phyloP scores from a whole-genome alignment of 2,329 filamentous ascomycete genomes.

The Cercospora zeina region DNA sequence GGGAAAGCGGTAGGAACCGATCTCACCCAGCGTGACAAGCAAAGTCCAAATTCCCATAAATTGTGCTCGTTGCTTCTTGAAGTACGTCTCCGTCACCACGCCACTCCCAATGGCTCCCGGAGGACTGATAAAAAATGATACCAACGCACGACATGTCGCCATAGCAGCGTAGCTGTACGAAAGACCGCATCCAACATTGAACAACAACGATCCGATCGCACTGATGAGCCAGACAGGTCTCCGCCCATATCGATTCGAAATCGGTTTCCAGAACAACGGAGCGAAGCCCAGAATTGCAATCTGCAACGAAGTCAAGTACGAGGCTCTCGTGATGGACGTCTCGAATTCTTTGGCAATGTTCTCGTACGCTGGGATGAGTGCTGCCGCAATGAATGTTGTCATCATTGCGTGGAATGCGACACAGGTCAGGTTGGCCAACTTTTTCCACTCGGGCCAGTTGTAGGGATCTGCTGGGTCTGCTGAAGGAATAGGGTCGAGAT shows the following conservation, averaged over 20 bases:
- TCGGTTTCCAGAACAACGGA: constrained; percentile 59
- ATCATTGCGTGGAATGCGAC: constrained; percentile 56
- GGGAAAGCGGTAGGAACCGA: neutral
- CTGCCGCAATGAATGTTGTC: constrained; percentile 56
- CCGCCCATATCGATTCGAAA: constrained; percentile 57
- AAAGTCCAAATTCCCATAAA: constrained; percentile 62
- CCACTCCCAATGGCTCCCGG: constrained; percentile 57
- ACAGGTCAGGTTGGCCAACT: constrained; percentile 52
- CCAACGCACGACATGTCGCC: constrained; percentile 55
- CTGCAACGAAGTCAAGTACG: constrained; percentile 58
- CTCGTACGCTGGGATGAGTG: constrained; percentile 58
- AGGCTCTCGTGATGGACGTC: constrained; percentile 51
- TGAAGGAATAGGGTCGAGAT: constrained; percentile 56
- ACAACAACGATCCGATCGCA: constrained; percentile 49
- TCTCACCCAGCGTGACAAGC: constrained; percentile 51
- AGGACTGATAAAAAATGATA: constrained; percentile 58
- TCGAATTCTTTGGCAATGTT: constrained; percentile 55
- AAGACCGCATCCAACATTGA: constrained; percentile 57
- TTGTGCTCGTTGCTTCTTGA: constrained; percentile 55
- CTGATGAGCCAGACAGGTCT: constrained; percentile 58
- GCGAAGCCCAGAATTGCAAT: constrained; percentile 57
- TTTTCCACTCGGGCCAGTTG: constrained; percentile 57
- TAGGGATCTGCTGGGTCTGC: constrained; percentile 56
- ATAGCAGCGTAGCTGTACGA: constrained; percentile 53
- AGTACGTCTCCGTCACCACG: constrained; percentile 60